Conservation (phyloP, 2,329 filamentous ascomycete species). For the Nigrospora sphaerica region DNA sequence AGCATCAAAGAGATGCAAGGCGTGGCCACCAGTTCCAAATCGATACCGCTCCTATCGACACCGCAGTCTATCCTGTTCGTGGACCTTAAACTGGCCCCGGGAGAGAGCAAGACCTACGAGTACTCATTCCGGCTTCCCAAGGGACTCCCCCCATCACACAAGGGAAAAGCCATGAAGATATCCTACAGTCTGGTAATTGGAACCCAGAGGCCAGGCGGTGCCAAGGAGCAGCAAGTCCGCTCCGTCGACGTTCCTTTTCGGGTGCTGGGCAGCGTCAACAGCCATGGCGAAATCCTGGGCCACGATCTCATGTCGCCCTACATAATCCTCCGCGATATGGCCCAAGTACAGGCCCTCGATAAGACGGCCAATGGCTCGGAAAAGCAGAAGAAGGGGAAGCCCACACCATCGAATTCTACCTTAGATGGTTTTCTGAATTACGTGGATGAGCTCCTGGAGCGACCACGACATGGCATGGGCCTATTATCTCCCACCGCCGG, state of each 20-base stretch:
- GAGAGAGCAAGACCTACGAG: constrained; percentile 80
- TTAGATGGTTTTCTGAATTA: constrained; percentile 68
- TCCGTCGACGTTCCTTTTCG: constrained; percentile 92
- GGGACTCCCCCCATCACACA: constrained; percentile 85
- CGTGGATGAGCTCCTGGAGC: constrained; percentile 65
- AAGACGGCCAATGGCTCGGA: constrained; percentile 15
- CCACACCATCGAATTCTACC: constrained; percentile 26
- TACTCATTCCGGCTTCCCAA: constrained; percentile 82
- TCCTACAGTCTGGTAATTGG: constrained; percentile 86
- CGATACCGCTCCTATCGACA: constrained; percentile 86
- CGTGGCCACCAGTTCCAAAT: constrained; percentile 75
- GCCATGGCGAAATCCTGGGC: constrained; percentile 77
- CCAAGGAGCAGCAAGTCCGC: constrained; percentile 74
- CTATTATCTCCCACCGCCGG: constrained; percentile 69
- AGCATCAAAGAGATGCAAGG: constrained; percentile 94
- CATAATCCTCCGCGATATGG: constrained; percentile 78
- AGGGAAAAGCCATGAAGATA: constrained; percentile 90
- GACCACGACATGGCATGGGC: constrained; percentile 48
- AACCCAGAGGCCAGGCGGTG: constrained; percentile 75
- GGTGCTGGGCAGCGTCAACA: constrained; percentile 87
- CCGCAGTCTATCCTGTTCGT: constrained; percentile 96
- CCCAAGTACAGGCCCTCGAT: constrained; percentile 52
- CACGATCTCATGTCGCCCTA: constrained; percentile 95
- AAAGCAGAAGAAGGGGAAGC: constrained; percentile 17
- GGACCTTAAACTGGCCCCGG: constrained; percentile 77